A percentile compares a stretch with the other conserved stretches of the same genome.
Conservation (phyloP, 1,139 yeast genomes). For the Pichia terricola region DNA sequence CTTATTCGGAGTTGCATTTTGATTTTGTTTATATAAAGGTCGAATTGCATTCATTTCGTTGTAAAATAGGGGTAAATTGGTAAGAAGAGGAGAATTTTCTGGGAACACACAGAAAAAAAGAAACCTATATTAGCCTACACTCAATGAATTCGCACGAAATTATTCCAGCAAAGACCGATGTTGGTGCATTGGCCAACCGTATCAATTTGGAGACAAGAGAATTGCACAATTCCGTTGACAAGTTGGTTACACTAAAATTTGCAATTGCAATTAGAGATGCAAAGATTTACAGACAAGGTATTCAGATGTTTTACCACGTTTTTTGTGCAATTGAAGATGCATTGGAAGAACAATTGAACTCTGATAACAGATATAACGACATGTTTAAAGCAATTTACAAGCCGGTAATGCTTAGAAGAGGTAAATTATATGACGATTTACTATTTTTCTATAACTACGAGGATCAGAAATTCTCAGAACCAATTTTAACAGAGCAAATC, state of each 20-base stretch:
- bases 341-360: constrained; percentile 38
- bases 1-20: too few species aligned
- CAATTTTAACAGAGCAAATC: constrained; percentile 53
- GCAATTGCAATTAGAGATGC: constrained; percentile 71
- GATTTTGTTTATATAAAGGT: too few species aligned
- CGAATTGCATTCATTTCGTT: too few species aligned
- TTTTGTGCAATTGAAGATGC: constrained; percentile 59
- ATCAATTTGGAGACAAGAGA: constrained; percentile 60
- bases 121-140: too few species aligned
- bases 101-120: too few species aligned
- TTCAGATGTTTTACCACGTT: constrained; percentile 69
- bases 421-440: constrained; percentile 51
- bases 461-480: constrained; percentile 43
- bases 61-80: too few species aligned
- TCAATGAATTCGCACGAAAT: constrained; percentile 35
- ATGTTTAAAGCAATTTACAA: constrained; percentile 51
- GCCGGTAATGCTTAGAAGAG: constrained; percentile 60
- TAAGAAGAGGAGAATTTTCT: too few species aligned
- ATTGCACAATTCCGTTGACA: constrained; percentile 61
- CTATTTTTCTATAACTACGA: constrained; percentile 54
- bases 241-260: constrained; percentile 57
- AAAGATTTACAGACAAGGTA: constrained; percentile 70
- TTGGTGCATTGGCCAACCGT: constrained; percentile 76
- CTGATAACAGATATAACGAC: constrained; percentile 34
- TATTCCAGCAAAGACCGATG: constrained; percentile 62